Percentiles rank a stretch among this genome's conserved stretches.
Conservation (phyloP, 2,329 filamentous ascomycete species). For the Fusarium mundagurra region DNA sequence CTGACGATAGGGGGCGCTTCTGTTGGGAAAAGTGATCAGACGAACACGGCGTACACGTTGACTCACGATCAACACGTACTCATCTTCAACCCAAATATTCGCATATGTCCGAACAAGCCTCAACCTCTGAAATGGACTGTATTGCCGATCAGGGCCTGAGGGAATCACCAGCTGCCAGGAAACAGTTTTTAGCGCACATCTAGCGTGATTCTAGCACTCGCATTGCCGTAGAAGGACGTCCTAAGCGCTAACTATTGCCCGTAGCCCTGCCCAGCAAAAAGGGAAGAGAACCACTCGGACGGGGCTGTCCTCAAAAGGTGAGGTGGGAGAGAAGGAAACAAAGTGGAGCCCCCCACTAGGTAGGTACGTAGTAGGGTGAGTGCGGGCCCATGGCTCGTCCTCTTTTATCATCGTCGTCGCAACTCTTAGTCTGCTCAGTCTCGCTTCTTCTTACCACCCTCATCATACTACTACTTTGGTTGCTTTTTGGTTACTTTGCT, state of each 20-base stretch:
- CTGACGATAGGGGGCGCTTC: background rate
- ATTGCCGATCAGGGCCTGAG: no score
- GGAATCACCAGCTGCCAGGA: slow-evolving; percentile 25
- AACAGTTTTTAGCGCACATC: slow-evolving; percentile 28
- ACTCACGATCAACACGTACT: background rate
- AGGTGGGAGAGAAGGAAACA: slow-evolving; percentile 6
- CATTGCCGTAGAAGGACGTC: slow-evolving; percentile 12
- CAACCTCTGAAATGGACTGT: background rate
- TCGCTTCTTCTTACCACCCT: slow-evolving; percentile 37
- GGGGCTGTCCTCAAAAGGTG: background rate
- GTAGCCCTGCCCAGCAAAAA: slow-evolving; percentile 1
- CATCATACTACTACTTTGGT: slow-evolving; percentile 24
- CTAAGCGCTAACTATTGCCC: slow-evolving; percentile 11
- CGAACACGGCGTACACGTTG: background rate
- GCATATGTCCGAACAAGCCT: background rate
- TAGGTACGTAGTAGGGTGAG: background rate
- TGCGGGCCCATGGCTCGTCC: slow-evolving; percentile 33
- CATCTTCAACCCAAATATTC: background rate
- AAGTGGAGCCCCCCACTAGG: slow-evolving; percentile 42
- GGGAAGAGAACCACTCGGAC: slow-evolving; percentile 1
- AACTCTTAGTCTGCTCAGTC: slow-evolving; percentile 34
- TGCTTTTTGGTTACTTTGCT: slow-evolving; percentile 19
- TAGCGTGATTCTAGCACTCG: slow-evolving; percentile 35
- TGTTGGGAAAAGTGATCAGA: background rate
- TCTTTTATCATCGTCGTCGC: slow-evolving; percentile 44